Conservation (phyloP, 495 filamentous ascomycete genomes). For the Tuber umbilicatum region DNA sequence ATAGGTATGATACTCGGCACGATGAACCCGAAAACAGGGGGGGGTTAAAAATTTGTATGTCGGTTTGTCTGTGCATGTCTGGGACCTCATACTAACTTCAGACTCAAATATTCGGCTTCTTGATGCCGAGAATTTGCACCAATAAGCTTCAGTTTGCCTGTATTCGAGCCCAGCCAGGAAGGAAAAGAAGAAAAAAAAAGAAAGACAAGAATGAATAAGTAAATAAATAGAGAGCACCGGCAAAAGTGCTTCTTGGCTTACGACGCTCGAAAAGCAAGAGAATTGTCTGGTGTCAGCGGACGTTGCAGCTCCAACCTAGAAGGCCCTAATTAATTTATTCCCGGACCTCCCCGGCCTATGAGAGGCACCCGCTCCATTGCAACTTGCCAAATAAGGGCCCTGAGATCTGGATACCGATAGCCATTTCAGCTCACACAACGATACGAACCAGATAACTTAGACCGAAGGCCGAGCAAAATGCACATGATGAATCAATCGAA, state of each 20-base stretch:
- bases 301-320: neutral
- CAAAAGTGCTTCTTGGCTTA: neutral
- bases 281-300: neutral
- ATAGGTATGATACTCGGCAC: too few species aligned
- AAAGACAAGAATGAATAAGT: neutral
- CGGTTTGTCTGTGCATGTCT: too few species aligned
- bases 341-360: neutral
- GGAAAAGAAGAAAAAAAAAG: conserved; percentile 10
- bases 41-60: too few species aligned
- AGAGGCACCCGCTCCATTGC: neutral
- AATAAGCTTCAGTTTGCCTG: conserved; percentile 7
- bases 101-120: too few species aligned
- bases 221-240: conserved; percentile 10
- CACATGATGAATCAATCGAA: conserved; percentile 1
- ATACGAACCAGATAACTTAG: neutral
- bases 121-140: neutral
- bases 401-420: neutral
- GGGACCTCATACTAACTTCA: too few species aligned
- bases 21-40: too few species aligned
- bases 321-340: conserved; percentile 2
- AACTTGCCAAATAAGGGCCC: neutral
- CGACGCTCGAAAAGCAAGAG: neutral
- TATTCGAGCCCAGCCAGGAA: conserved; percentile 7
- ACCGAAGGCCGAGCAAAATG: conserved; percentile 1
- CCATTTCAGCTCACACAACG: conserved; percentile 3